Conservation (phyloP, 768 basidiomycete genomes). For the Paxillus ammoniavirescens region DNA sequence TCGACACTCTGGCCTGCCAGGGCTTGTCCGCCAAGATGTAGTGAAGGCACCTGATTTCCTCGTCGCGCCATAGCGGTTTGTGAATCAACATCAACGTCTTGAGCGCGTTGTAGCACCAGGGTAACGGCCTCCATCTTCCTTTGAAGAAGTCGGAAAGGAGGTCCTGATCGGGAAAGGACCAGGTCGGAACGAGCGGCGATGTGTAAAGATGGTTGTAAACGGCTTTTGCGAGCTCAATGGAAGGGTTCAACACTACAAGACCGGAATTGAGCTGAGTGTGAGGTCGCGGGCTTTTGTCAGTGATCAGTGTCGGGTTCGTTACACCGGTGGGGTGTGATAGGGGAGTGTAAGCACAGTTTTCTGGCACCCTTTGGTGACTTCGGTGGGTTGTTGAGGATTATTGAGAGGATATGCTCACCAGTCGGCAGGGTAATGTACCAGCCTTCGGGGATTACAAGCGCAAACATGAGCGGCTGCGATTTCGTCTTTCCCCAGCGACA, state of each 20-base stretch:
- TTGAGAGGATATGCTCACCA: slow-evolving; percentile 52
- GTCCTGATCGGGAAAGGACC: slow-evolving; percentile 92
- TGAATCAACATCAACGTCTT: slow-evolving; percentile 82
- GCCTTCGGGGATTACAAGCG: slow-evolving; percentile 87
- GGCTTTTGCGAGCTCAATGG: slow-evolving; percentile 46
- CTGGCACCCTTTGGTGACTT: slow-evolving; percentile 67
- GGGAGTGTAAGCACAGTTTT: slow-evolving; percentile 81
- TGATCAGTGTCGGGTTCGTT: slow-evolving; percentile 42
- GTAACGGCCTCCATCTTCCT: slow-evolving; percentile 74
- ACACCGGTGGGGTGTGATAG: slow-evolving; percentile 45
- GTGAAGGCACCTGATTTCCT: slow-evolving; percentile 83
- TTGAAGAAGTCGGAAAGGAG: slow-evolving; percentile 78
- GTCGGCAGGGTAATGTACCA: slow-evolving; percentile 84
- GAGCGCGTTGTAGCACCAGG: slow-evolving; percentile 90
- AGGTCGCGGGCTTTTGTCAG: slow-evolving; percentile 58
- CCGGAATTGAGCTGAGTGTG: slow-evolving; percentile 89
- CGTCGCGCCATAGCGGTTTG: slow-evolving; percentile 75
- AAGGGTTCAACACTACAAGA: slow-evolving; percentile 82
- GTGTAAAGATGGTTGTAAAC: slow-evolving; percentile 47
- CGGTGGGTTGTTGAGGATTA: background rate
- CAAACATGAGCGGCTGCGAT: slow-evolving; percentile 92
- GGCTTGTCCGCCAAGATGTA: slow-evolving; percentile 88
- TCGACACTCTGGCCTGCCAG: slow-evolving; percentile 58
- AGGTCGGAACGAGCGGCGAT: slow-evolving; percentile 51
- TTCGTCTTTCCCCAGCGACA: slow-evolving; percentile 57